Evolutionary conservation across 805 yeast genomes (phyloP).

Genomic region (Lipomyces mesembrius): DNA sequence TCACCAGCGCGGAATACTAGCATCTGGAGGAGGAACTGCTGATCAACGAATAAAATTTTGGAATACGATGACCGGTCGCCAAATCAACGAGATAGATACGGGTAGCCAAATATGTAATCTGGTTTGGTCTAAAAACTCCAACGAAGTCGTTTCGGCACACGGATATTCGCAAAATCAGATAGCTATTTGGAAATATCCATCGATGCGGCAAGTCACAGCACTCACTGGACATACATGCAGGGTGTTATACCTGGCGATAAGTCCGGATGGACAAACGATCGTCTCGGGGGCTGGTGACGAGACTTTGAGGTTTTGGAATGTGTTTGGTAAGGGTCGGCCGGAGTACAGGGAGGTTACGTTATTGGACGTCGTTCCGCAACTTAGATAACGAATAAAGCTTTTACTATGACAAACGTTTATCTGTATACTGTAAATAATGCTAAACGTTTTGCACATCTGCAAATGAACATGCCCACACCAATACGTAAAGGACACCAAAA

Average conservation of each 20-base stretch:
- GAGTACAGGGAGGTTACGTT: constrained; percentile 33
- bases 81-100: constrained; percentile 81
- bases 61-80: constrained; percentile 82
- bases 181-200: constrained; percentile 91
- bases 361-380: constrained; percentile 33
- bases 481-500: background rate
- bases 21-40: constrained; percentile 97
- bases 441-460: background rate
- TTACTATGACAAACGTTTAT: background rate
- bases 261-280: constrained; percentile 95
- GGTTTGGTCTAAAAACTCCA: constrained; percentile 89
- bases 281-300: constrained; percentile 99
- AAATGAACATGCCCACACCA: background rate
- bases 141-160: constrained; percentile 92
- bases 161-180: constrained; percentile 91
- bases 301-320: constrained; percentile 93
- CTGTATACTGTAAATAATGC: background rate
- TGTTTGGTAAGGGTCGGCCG: constrained; percentile 57
- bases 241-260: constrained; percentile 83
- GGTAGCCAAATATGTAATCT: constrained; percentile 96
- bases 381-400: constrained; percentile 16
- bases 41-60: constrained; percentile 88
- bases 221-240: constrained; percentile 93
- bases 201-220: constrained; percentile 90
- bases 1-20: constrained; percentile 89